Evolutionary conservation across 2,329 filamentous ascomycete species (phyloP).

Genomic region (Ceratocystis huliohia): DNA sequence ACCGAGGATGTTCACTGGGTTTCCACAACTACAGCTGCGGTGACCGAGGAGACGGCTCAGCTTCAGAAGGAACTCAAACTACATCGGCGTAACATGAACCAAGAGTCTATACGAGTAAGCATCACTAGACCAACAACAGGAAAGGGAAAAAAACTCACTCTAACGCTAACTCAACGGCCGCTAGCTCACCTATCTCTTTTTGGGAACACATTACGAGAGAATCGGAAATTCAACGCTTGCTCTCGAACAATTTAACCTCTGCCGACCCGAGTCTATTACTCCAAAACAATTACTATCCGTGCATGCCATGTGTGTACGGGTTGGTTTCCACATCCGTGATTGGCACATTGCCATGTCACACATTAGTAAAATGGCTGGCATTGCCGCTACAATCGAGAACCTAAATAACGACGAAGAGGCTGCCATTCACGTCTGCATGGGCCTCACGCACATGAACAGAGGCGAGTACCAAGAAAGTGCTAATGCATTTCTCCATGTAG

Average conservation of each 20-base stretch:
- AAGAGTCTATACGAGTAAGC: constrained; percentile 34
- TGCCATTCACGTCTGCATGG: constrained; percentile 25
- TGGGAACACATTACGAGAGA: constrained; percentile 69
- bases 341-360: constrained; percentile 56
- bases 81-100: constrained; percentile 94
- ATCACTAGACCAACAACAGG: no score
- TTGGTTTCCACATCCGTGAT: constrained; percentile 63
- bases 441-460: constrained; percentile 46
- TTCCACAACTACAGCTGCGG: constrained; percentile 50
- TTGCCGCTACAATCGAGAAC: constrained; percentile 23
- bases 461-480: constrained; percentile 35
- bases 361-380: constrained; percentile 48
- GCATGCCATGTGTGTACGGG: constrained; percentile 62
- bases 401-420: constrained; percentile 28
- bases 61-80: constrained; percentile 75
- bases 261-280: constrained; percentile 82
- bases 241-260: constrained; percentile 65
- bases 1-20: constrained; percentile 61
- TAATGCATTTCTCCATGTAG: constrained; percentile 25
- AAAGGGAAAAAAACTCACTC: not conserved
- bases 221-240: constrained; percentile 63
- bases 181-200: constrained; percentile 55
- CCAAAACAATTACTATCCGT: constrained; percentile 74
- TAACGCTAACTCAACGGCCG: not conserved
- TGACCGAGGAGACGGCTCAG: constrained; percentile 57